Conservation (phyloP, 306 rosid species). For the Ammopiptanthus mongolicus region DNA sequence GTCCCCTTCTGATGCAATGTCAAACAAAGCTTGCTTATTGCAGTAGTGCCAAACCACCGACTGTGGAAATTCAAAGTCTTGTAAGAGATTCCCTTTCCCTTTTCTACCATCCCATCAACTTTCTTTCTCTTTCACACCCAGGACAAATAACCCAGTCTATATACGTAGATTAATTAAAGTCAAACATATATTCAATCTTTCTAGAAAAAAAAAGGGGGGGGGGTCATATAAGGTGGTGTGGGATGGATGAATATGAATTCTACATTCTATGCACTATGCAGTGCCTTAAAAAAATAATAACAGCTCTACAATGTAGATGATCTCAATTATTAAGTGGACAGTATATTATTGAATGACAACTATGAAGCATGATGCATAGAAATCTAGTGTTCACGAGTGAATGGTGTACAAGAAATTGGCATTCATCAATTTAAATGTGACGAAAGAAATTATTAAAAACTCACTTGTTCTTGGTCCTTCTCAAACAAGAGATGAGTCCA, state of each 20-base stretch:
- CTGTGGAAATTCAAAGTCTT: constrained; percentile 20
- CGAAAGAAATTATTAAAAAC: constrained; percentile 6
- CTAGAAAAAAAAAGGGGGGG: not conserved
- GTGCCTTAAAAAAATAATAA: not conserved
- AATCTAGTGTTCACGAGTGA: not conserved
- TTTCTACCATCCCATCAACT: constrained; percentile 14
- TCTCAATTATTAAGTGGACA: not conserved
- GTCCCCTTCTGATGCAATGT: constrained; percentile 35
- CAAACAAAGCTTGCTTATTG: constrained; percentile 39
- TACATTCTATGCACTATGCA: not conserved
- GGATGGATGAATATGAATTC: not conserved
- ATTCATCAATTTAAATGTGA: not conserved
- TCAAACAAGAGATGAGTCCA: not conserved
- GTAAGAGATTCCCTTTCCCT: not conserved
- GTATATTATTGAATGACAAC: not conserved
- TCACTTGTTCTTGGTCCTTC: not conserved
- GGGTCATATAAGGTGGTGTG: not conserved
- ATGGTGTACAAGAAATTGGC: not conserved
- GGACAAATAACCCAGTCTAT: not conserved
- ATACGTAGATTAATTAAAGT: constrained; percentile 11
- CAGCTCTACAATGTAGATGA: not conserved
- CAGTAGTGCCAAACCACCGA: constrained; percentile 27
- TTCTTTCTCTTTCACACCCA: constrained; percentile 20
- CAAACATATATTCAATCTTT: constrained; percentile 2
- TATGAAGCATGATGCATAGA: not conserved